Evolutionary conservation across 208 protist species (phyloP), one percentile per base, ranked within the genome.

Genomic region (Lotmaria passim): DNA sequence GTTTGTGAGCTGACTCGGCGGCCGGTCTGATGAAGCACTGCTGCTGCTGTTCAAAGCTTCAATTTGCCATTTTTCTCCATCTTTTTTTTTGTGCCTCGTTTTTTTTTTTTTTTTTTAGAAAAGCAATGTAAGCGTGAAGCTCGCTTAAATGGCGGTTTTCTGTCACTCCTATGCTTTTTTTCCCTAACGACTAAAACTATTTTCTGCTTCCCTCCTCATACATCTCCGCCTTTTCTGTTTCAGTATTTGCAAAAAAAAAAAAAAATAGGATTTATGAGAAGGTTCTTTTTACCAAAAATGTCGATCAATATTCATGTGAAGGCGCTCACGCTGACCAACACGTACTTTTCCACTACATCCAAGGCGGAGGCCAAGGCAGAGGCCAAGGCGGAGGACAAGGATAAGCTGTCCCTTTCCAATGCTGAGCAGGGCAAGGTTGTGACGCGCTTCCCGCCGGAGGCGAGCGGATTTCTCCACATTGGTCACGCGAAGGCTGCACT

Each of bases 401-500:
- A 97, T 59, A 96, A 90, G 67, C 81, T 96, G 39, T 66, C 55
- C 3, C 69, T 97, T 8, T 85, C 79, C 46, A 77, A 95, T 85
- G 95, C 93, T 24, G 82, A 85, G 36, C 72, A 96, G 60, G 95
- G 95, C 28, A 85, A 93, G 33, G 97, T 99, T 57, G 87, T 97
- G 10, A 99, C 97, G 34, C 87, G 98, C 61, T 99, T 99, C 74
- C 97, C 98, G n/a, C 98, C 98, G 2, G 98, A 99, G 78, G 96
- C 98, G 11, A 97, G 91, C 67, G 98, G 98, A 7, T 99, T 98
- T 74, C 80, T 99, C 15, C 98, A 99, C 79, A 99, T 99, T 79
- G 98, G 98, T 15, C 98, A 99, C 74, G 93, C 97, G 11, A 99
- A 99, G 80, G 99, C 99, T 34, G 98, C 97, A 11, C 76, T 99